Evolutionary conservation across 225 moss, liverwort and hornwort species (phyloP).

Genomic region (Takakia lepidozioides): DNA sequence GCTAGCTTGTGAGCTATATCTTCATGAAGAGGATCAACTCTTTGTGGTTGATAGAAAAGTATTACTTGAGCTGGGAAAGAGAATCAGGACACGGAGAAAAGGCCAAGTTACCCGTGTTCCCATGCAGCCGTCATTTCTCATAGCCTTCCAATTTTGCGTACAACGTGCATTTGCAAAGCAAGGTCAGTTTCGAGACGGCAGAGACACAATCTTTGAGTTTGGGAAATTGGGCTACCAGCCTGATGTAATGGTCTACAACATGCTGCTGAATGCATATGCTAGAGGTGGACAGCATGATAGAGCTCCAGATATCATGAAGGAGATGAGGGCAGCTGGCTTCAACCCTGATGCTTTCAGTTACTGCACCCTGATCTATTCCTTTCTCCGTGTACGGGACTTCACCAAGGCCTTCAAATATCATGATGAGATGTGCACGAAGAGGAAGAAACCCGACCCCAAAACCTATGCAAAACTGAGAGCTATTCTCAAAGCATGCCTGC

Average conservation of each 20-base stretch:
- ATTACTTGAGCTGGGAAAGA: too few relatives aligned
- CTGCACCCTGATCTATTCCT: conserved; percentile 79
- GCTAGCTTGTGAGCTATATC: too few relatives aligned
- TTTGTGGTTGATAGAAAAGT: too few relatives aligned
- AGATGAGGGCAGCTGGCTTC: conserved; percentile 55
- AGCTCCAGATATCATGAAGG: conserved; percentile 49
- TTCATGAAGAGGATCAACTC: too few relatives aligned
- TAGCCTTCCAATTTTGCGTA: too few relatives aligned
- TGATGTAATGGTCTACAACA: conserved; percentile 80
- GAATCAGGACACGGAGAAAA: too few relatives aligned
- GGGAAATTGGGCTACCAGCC: conserved; percentile 44
- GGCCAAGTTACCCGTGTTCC: too few relatives aligned
- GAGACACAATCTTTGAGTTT: conserved; percentile 82
- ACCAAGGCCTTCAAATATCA: conserved; percentile 66
- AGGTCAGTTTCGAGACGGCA: conserved; percentile 60
- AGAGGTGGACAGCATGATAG: conserved; percentile 59
- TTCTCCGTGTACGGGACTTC: conserved; percentile 67
- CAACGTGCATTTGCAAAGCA: conserved; percentile 85
- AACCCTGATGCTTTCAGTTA: conserved; percentile 79
- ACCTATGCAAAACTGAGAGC: conserved; percentile 69
- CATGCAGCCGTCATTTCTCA: too few relatives aligned
- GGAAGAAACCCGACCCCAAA: conserved; percentile 48
- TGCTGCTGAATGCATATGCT: conserved; percentile 84
- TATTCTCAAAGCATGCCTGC: conserved; percentile 54
- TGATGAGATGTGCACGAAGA: conserved; percentile 53